phyloP scores from a whole-genome alignment of 805 yeast genomes.

The Kockiozyma suomiensis region DNA sequence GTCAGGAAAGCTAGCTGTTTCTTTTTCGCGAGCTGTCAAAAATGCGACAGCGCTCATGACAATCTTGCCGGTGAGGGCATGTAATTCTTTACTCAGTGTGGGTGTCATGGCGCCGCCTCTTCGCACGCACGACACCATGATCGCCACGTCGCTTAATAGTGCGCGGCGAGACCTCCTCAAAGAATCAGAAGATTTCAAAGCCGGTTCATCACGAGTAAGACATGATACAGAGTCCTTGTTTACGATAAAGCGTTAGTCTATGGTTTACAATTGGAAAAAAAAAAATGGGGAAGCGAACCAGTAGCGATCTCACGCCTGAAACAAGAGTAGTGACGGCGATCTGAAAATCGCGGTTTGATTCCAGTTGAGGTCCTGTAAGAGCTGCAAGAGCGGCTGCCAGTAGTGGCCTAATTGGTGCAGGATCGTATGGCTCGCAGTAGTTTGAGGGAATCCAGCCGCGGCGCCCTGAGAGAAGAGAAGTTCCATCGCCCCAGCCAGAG shows the following conservation, averaged over 20 bases:
- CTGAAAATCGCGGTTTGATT: conserved; percentile 38
- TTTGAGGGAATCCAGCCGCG: conserved; percentile 51
- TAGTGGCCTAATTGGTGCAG: conserved; percentile 43
- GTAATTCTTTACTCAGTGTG: conserved; percentile 41
- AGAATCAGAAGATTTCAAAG: conserved; percentile 39
- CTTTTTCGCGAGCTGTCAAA: conserved; percentile 40
- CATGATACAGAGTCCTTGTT: conserved; percentile 41
- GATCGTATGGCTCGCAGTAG: conserved; percentile 46
- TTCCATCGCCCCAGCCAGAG: conserved; percentile 52
- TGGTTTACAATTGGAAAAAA: not conserved
- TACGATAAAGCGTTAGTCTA: not conserved
- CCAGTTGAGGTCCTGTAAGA: conserved; percentile 39
- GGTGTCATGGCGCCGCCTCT: conserved; percentile 40
- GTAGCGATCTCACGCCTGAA: conserved; percentile 45
- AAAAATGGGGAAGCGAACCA: conserved; percentile 20
- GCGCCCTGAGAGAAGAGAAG: conserved; percentile 41
- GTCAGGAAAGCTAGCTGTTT: conserved; percentile 5
- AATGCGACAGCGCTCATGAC: conserved; percentile 42
- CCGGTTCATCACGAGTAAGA: conserved; percentile 42
- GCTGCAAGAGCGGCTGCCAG: conserved; percentile 44
- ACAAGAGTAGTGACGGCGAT: conserved; percentile 45
- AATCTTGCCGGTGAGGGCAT: conserved; percentile 41
- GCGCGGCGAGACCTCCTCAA: conserved; percentile 43
- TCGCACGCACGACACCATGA: conserved; percentile 45
- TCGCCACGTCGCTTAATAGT: conserved; percentile 46